These are phyloP conservation scores for Exidia glandulosa DNA, from an alignment of 768 basidiomycete species.

Conservation along the genomic window DNA sequence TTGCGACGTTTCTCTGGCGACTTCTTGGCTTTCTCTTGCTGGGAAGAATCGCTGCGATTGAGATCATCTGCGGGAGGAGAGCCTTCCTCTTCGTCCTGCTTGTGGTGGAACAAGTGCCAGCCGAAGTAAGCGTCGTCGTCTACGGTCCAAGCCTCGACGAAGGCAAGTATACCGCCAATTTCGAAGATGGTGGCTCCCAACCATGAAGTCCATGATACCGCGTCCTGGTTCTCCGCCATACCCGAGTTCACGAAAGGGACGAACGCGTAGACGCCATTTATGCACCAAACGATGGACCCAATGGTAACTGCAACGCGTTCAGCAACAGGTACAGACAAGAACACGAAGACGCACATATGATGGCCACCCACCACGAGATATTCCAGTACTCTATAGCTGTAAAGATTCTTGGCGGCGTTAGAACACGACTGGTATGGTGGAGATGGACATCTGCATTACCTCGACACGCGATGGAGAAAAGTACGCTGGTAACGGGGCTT, in stretches of 20 bases:
- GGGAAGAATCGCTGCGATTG: neutral
- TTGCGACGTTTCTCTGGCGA: neutral
- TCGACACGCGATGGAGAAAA: neutral
- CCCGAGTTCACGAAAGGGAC: conserved; percentile 31
- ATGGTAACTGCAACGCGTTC: conserved; percentile 16
- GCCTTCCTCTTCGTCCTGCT: neutral
- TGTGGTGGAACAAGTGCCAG: neutral
- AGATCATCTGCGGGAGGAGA: neutral
- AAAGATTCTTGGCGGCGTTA: neutral
- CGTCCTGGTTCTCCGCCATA: conserved; percentile 18
- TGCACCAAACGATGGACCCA: conserved; percentile 40
- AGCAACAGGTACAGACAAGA: neutral
- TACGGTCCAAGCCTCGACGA: conserved; percentile 45
- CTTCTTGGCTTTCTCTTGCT: neutral
- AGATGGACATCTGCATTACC: neutral
- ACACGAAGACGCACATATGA: neutral
- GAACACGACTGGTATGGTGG: neutral
- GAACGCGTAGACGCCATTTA: conserved; percentile 46
- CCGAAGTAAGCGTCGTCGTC: conserved; percentile 16
- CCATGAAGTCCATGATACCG: conserved; percentile 40
- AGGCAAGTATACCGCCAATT: conserved; percentile 39
- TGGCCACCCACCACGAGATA: neutral
- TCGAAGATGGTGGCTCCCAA: conserved; percentile 52
- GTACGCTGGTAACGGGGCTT: neutral
- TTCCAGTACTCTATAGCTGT: neutral